These are phyloP conservation scores for Leucocoprinus sp. DNA, from an alignment of 768 basidiomycete species.

Conservation along the genomic window DNA sequence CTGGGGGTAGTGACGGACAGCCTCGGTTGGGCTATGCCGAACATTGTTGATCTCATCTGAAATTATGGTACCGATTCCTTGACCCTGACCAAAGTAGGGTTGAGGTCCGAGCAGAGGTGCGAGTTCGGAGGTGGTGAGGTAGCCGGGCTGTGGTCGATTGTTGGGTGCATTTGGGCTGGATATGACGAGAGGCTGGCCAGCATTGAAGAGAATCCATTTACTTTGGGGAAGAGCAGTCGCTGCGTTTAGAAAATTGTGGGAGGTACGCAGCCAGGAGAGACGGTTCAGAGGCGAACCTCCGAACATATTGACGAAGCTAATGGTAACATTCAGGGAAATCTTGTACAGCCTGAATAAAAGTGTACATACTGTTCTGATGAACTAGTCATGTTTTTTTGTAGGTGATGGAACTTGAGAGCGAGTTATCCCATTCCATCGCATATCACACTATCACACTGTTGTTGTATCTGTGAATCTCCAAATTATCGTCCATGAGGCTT, in stretches of 20 bases:
- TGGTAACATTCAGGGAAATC: neutral
- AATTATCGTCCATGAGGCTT: neutral
- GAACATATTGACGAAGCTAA: slow-evolving; percentile 31
- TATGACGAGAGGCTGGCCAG: slow-evolving; percentile 57
- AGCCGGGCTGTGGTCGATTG: slow-evolving; percentile 29
- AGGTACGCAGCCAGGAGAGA: slow-evolving; percentile 72
- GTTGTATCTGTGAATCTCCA: slow-evolving; percentile 2
- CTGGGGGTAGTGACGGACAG: slow-evolving; percentile 41
- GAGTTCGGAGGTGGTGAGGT: slow-evolving; percentile 55
- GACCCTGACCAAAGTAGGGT: slow-evolving; percentile 67
- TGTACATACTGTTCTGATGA: slow-evolving; percentile 19
- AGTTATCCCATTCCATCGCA: neutral
- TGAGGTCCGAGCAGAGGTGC: slow-evolving; percentile 53
- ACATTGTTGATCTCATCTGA: slow-evolving; percentile 22
- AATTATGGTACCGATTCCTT: slow-evolving; percentile 33
- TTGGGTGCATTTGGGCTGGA: slow-evolving; percentile 26
- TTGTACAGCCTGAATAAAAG: neutral
- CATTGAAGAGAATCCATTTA: slow-evolving; percentile 73
- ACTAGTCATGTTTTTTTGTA: neutral
- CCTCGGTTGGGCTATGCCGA: slow-evolving; percentile 33
- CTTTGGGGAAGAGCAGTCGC: slow-evolving; percentile 52
- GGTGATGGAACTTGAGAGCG: neutral
- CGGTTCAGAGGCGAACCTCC: slow-evolving; percentile 71
- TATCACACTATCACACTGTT: neutral
- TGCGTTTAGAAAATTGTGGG: slow-evolving; percentile 67